Base-by-base conservation (phyloP, 2,329 filamentous ascomycete genomes). In the Aspergillus tubingensis region DNA sequence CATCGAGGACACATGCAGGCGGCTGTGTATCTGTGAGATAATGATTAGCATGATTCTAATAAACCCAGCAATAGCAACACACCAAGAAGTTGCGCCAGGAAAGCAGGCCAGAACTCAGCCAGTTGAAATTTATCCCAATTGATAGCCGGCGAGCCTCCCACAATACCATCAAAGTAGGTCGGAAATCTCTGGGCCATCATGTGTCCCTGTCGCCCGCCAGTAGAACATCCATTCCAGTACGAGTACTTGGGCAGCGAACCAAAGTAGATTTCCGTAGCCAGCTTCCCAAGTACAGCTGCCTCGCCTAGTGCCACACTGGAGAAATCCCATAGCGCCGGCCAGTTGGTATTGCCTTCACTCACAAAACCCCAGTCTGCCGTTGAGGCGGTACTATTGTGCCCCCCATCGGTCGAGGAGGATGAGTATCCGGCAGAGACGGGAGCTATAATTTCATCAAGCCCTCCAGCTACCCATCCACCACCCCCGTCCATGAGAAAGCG, bases 141-240 rank as follows among this genome's bases (percentile, higher is more conserved):
- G 13, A 68, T 53, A 1, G 61, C 63, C 1, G 70, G 68, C 0
- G 70, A 60, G 8, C 49, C 63, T 8, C 67, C 68, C 4, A 73
- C 41, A 27, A 73, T 70, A 3, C 71, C 71, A 52, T 73, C 68
- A 38, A 66, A 73, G 8, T 62, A 59, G 2, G 53, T 52, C 0
- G 71, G 70, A 39, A 68, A 65, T 11, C 61, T 47, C 52, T 68
- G 36, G 5, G 64, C 67, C 27, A 64, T 57, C 1, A 55, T 57
- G 30, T 64, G 62, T 3, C 65, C 65, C 32, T 68, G 65, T 11
- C 67, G 57, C n/a, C 65, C 67, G 17, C 67, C 67, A 23, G 61
- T 62, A 3, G 67, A 68, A 38, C 65, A 68, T 1, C 67, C 67
- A 25, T 25, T 53, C 38, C 43, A 63, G 30, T 63, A 63, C 1